Percentiles rank a stretch among this genome's conserved stretches.
Conservation (phyloP, 768 basidiomycete species). For the Leccinum pellstonianum region DNA sequence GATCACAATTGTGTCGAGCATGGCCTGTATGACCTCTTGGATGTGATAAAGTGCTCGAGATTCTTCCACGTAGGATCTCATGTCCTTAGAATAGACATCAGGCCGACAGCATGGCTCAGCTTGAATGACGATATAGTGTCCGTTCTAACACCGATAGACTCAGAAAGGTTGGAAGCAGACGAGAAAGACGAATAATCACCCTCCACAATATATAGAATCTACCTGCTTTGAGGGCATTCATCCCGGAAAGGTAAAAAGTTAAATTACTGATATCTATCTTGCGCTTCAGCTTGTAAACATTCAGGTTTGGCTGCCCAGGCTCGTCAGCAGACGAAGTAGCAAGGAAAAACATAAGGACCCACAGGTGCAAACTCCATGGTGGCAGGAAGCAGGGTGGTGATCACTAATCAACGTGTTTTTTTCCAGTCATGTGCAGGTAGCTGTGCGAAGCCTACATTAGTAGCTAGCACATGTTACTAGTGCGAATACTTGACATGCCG, state of each 20-base stretch:
- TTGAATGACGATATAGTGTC: conserved; percentile 29
- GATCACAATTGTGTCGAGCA: conserved; percentile 32
- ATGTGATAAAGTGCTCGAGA: conserved; percentile 22
- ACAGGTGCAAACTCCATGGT: conserved; percentile 32
- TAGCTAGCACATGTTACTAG: conserved; percentile 1
- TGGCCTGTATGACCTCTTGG: conserved; percentile 33
- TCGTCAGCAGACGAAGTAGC: conserved; percentile 8
- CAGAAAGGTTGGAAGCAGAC: conserved; percentile 1
- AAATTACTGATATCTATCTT: conserved; percentile 27
- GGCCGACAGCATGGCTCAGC: conserved; percentile 31
- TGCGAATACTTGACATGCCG: conserved; percentile 21
- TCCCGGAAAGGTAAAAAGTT: conserved; percentile 19
- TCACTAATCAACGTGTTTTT: conserved; percentile 21
- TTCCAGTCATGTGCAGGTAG: background rate
- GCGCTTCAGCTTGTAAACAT: conserved; percentile 22
- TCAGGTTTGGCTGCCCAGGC: conserved; percentile 15
- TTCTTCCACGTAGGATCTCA: conserved; percentile 15
- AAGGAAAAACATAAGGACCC: conserved; percentile 20
- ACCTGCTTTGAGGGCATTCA: conserved; percentile 10
- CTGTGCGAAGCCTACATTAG: conserved; percentile 11
- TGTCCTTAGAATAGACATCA: background rate
- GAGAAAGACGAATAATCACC: conserved; percentile 10
- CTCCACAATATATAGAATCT: conserved; percentile 30
- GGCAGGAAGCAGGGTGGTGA: background rate
- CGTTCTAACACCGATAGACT: conserved; percentile 21